A percentile compares a stretch with the other conserved stretches of the same genome.
Conservation (phyloP, 345 rosid genomes). For the Gynandropsis gynandra region DNA sequence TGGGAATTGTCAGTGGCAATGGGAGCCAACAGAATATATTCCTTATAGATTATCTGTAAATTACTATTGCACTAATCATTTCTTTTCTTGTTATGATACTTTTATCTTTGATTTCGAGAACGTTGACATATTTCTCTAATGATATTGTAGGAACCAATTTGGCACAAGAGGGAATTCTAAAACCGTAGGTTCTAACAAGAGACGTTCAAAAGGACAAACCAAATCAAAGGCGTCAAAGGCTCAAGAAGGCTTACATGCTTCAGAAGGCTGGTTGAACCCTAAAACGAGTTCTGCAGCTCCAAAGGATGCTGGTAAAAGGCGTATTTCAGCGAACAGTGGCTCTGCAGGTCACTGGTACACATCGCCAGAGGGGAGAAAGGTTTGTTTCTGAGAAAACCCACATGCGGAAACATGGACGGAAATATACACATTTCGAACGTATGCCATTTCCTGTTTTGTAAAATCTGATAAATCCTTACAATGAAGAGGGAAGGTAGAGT, state of each 20-base stretch:
- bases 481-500: too few relatives aligned
- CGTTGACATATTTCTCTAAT: slow-evolving; percentile 15
- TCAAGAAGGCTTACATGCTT: slow-evolving; percentile 21
- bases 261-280: slow-evolving; percentile 60
- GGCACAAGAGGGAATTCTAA: slow-evolving; percentile 44
- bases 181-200: slow-evolving; percentile 28
- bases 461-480: too few relatives aligned
- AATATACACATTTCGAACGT: too few relatives aligned
- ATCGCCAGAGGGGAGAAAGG: slow-evolving; percentile 75
- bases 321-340: slow-evolving; percentile 46
- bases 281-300: slow-evolving; percentile 39
- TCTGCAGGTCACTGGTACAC: slow-evolving; percentile 62
- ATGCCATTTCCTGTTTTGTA: too few relatives aligned
- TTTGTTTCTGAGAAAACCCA: slow-evolving; percentile 17
- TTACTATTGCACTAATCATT: slow-evolving; percentile 12
- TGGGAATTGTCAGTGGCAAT: slow-evolving; percentile 31
- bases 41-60: slow-evolving; percentile 59
- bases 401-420: not conserved
- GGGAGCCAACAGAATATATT: slow-evolving; percentile 34
- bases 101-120: not conserved
- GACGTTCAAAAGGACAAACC: slow-evolving; percentile 35
- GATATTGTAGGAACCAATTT: slow-evolving; percentile 64
- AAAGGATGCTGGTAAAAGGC: slow-evolving; percentile 74
- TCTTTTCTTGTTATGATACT: slow-evolving; percentile 5
- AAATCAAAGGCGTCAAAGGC: slow-evolving; percentile 36